These are phyloP conservation scores for Debaryomycetaceae sp. DNA, from an alignment of 1,139 yeast species.

Conservation along the genomic window DNA sequence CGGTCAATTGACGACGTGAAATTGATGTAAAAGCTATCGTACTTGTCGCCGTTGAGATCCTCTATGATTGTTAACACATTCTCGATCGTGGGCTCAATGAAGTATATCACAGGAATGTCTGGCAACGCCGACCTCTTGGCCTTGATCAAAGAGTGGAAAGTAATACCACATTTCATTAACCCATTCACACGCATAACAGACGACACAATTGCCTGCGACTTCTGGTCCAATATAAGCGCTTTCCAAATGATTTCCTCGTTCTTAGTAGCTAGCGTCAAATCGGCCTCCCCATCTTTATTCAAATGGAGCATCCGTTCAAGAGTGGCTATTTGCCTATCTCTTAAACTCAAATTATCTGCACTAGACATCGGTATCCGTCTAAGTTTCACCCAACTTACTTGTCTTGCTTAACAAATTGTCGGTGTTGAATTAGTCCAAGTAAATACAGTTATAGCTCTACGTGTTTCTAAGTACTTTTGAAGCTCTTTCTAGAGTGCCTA, in stretches of 20 bases:
- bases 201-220: slow-evolving; percentile 81
- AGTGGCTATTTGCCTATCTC: slow-evolving; percentile 39
- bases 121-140: slow-evolving; percentile 75
- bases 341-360: slow-evolving; percentile 20
- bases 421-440: not conserved
- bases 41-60: slow-evolving; percentile 71
- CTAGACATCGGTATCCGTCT: slow-evolving; percentile 13
- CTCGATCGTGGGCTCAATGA: slow-evolving; percentile 80
- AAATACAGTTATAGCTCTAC: not conserved
- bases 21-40: slow-evolving; percentile 77
- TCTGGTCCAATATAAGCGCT: slow-evolving; percentile 77
- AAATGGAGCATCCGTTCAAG: slow-evolving; percentile 83
- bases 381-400: not conserved
- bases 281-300: slow-evolving; percentile 57
- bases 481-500: slow-evolving; percentile 11
- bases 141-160: slow-evolving; percentile 75
- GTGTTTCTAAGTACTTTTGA: slow-evolving; percentile 1
- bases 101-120: slow-evolving; percentile 92
- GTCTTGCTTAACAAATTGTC: not conserved
- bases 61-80: slow-evolving; percentile 66
- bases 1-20: slow-evolving; percentile 80
- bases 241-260: slow-evolving; percentile 83
- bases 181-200: slow-evolving; percentile 90
- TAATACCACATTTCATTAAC: slow-evolving; percentile 80
- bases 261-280: slow-evolving; percentile 49